phyloP scores from a whole-genome alignment of 495 filamentous ascomycete genomes.

The Penicillium lagena region DNA sequence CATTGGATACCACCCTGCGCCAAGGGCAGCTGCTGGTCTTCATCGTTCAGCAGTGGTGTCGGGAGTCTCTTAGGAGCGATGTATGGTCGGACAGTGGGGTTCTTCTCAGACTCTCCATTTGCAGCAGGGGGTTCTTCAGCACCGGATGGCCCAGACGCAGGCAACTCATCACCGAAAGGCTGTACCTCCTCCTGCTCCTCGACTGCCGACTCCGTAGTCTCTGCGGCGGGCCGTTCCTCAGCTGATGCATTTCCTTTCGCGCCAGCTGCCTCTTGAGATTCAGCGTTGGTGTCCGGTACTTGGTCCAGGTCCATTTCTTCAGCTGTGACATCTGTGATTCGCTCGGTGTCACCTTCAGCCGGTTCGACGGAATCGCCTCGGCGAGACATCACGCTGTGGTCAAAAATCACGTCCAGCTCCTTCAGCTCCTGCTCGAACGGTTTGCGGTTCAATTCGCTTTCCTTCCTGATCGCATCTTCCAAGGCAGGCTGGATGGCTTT shows the following conservation, averaged over 20 bases:
- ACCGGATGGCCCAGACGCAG: conserved; percentile 1
- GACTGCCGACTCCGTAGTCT: no score
- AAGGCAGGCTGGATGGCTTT: conserved; percentile 70
- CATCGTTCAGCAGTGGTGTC: conserved; percentile 23
- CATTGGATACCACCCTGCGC: conserved; percentile 74
- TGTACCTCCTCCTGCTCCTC: no score
- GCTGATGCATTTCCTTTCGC: neutral
- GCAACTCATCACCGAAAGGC: neutral
- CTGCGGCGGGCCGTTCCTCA: conserved; percentile 1
- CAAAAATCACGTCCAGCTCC: conserved; percentile 67
- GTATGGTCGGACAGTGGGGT: neutral
- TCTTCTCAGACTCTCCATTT: conserved; percentile 5
- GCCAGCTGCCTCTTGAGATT: conserved; percentile 17
- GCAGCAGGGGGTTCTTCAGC: conserved; percentile 7
- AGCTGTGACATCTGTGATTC: neutral
- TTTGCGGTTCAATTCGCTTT: conserved; percentile 67
- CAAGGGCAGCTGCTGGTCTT: conserved; percentile 50
- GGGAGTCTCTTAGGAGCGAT: conserved; percentile 13
- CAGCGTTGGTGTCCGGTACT: conserved; percentile 1
- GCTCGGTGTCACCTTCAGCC: conserved; percentile 14
- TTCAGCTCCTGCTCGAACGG: conserved; percentile 63
- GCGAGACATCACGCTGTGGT: conserved; percentile 46
- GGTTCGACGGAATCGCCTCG: conserved; percentile 28
- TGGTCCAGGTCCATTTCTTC: no score
- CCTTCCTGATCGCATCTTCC: conserved; percentile 69